phyloP scores from a whole-genome alignment of 345 rosid species.

The Rhizophora apiculata region DNA sequence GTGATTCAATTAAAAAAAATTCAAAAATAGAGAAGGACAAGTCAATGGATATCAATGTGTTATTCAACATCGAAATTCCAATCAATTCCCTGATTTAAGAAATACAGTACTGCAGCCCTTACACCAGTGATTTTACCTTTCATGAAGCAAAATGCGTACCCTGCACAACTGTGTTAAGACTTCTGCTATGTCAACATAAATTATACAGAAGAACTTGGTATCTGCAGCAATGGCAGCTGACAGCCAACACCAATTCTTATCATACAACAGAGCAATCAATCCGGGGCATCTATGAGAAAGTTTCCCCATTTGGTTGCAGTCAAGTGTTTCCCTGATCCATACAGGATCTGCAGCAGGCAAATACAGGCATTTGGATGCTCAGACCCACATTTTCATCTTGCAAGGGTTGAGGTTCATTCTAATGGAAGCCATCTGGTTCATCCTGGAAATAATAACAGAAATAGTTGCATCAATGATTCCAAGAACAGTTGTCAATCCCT shows the following conservation, averaged over 20 bases:
- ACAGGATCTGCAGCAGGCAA: conserved; percentile 12
- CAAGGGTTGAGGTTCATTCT: conserved; percentile 20
- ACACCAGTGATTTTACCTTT: conserved; percentile 44
- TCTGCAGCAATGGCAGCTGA: conserved; percentile 34
- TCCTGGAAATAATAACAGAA: background rate
- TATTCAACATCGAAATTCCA: conserved; percentile 60
- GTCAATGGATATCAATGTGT: conserved; percentile 55
- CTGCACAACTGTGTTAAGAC: conserved; percentile 37
- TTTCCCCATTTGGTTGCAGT: conserved; percentile 23
- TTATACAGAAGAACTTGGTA: conserved; percentile 36
- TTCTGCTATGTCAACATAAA: conserved; percentile 24
- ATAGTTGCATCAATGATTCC: background rate
- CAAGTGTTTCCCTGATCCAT: conserved; percentile 16
- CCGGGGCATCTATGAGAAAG: conserved; percentile 19
- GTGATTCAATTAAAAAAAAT: conserved; percentile 4
- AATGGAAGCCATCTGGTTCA: background rate
- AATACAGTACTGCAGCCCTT: conserved; percentile 70
- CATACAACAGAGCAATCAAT: conserved; percentile 30
- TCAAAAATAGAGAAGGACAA: conserved; percentile 12
- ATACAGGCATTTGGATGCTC: conserved; percentile 4
- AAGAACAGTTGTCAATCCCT: background rate
- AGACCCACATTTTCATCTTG: conserved; percentile 5
- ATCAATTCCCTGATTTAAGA: conserved; percentile 58
- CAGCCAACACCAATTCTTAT: conserved; percentile 30
- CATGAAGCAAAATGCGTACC: conserved; percentile 30